Conservation (phyloP, 805 yeast species). For the Ogataea polymorpha region DNA sequence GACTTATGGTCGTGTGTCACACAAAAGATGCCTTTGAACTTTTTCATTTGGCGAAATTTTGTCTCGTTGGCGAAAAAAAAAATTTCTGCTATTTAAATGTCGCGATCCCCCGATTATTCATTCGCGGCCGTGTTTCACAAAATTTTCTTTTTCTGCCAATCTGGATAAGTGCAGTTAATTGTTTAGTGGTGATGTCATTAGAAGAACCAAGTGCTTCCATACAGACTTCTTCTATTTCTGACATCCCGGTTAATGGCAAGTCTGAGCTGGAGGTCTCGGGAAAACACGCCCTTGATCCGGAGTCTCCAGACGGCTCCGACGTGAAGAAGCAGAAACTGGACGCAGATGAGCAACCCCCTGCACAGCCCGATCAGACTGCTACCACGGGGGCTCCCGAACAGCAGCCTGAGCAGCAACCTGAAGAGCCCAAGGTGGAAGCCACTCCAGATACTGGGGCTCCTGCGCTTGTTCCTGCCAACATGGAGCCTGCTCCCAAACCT, state of each 20-base stretch:
- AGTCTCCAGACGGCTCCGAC: slow-evolving; percentile 9
- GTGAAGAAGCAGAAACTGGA: slow-evolving; percentile 13
- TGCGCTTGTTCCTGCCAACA: slow-evolving; percentile 26
- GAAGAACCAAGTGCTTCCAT: slow-evolving; percentile 23
- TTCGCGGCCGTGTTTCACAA: slow-evolving; percentile 9
- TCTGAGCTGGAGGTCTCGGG: slow-evolving; percentile 8
- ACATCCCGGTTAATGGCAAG: slow-evolving; percentile 13
- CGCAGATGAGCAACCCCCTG: slow-evolving; percentile 3
- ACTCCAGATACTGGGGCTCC: slow-evolving; percentile 21
- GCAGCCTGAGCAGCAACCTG: not conserved
- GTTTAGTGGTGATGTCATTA: slow-evolving; percentile 28
- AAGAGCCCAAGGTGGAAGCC: slow-evolving; percentile 4
- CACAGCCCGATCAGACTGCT: not conserved
- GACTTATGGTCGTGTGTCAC: slow-evolving; percentile 2
- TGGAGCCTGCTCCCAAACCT: slow-evolving; percentile 72
- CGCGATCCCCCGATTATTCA: slow-evolving; percentile 23
- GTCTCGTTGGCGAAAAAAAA: slow-evolving; percentile 14
- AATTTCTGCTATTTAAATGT: slow-evolving; percentile 22
- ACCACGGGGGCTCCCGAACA: not conserved
- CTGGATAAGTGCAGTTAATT: slow-evolving; percentile 10
- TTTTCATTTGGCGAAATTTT: slow-evolving; percentile 1
- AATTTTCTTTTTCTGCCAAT: slow-evolving; percentile 19
- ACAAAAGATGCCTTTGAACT: not conserved
- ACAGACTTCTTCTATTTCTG: slow-evolving; percentile 14
- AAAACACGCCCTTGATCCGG: slow-evolving; percentile 13